Conservation (phyloP, 768 basidiomycete species). For the Tricholoma matsutake region DNA sequence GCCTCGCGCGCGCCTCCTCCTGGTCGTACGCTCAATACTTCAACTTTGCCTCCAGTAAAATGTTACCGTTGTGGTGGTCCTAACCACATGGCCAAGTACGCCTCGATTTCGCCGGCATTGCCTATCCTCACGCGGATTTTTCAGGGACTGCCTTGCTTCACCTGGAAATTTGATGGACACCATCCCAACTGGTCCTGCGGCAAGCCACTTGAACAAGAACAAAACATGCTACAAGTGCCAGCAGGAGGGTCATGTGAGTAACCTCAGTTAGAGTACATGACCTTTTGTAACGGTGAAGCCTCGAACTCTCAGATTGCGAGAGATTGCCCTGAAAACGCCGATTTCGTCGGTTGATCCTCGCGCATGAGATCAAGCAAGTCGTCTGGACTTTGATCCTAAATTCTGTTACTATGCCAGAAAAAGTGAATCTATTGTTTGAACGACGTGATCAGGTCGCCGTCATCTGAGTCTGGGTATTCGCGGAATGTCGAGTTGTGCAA, state of each 20-base stretch:
- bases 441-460: conserved; percentile 2
- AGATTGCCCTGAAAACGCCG: conserved; percentile 58
- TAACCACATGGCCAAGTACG: conserved; percentile 81
- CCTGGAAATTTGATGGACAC: conserved; percentile 53
- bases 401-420: conserved; percentile 8
- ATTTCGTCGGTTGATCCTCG: conserved; percentile 44
- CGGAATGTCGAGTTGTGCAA: background rate
- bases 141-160: conserved; percentile 79
- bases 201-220: conserved; percentile 47
- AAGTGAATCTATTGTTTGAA: conserved; percentile 6
- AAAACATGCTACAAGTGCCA: conserved; percentile 91
- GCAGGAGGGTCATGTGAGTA: conserved; percentile 80
- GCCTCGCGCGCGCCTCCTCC: conserved; percentile 70
- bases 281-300: background rate
- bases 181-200: conserved; percentile 42
- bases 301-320: conserved; percentile 49
- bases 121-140: conserved; percentile 5
- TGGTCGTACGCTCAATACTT: conserved; percentile 71
- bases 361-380: background rate
- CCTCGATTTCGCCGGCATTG: conserved; percentile 5
- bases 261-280: conserved; percentile 7
- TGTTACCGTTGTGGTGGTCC: conserved; percentile 89
- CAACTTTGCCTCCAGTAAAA: conserved; percentile 77
- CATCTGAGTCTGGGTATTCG: conserved; percentile 5
- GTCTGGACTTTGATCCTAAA: conserved; percentile 9